phyloP scores from a whole-genome alignment of 2,329 filamentous ascomycete genomes.

The Nectriaceae sp. region DNA sequence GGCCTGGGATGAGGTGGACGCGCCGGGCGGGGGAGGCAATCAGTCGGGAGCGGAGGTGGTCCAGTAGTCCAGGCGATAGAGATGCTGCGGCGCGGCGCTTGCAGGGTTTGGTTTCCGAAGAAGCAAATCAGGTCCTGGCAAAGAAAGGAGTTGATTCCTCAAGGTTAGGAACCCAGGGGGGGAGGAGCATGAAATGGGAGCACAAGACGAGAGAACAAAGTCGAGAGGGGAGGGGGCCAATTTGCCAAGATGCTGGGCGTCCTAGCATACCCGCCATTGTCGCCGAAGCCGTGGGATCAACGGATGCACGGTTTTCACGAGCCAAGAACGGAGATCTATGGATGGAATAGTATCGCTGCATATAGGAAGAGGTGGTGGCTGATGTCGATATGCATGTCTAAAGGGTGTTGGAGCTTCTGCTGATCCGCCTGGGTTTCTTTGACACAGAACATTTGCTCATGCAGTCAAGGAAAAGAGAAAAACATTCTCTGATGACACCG shows the following conservation, averaged over 20 bases:
- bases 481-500: too few relatives aligned
- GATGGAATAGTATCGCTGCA: too few relatives aligned
- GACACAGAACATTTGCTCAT: neutral
- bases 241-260: neutral
- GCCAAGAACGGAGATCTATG: neutral
- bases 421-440: neutral
- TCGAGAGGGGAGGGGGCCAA: neutral
- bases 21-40: too few relatives aligned
- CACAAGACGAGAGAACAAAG: neutral
- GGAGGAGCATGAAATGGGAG: neutral
- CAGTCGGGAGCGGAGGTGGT: too few relatives aligned
- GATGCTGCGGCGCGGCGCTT: slow-evolving; percentile 1
- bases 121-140: neutral
- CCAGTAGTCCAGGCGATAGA: too few relatives aligned
- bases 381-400: neutral
- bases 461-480: neutral
- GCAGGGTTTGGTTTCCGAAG: neutral
- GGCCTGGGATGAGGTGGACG: neutral
- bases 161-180: neutral
- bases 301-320: neutral
- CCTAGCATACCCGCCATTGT: neutral
- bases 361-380: too few relatives aligned
- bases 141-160: neutral
- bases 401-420: neutral
- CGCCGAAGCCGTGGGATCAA: neutral